Percentiles rank a stretch among this genome's conserved stretches.
phyloP scores from a whole-genome alignment of 176 grass and related monocot genomes.

The Rhipidocladum racemiflorum region DNA sequence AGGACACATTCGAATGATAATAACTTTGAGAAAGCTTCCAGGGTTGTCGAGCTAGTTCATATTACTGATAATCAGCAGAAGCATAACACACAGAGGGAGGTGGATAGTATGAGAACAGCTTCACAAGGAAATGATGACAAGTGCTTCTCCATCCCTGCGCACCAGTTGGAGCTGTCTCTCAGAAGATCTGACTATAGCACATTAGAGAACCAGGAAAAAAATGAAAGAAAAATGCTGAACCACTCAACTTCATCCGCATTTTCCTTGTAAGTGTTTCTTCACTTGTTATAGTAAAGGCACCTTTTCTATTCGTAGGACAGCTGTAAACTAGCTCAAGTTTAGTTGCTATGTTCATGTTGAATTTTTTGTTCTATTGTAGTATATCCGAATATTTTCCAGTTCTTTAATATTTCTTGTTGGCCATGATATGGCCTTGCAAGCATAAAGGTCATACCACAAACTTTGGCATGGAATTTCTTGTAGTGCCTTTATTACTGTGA shows the following conservation, averaged over 20 bases:
- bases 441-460: neutral
- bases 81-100: neutral
- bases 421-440: constrained; percentile 2
- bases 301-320: neutral
- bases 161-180: constrained; percentile 79
- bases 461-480: neutral
- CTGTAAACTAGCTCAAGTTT: neutral
- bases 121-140: constrained; percentile 31
- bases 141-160: constrained; percentile 31
- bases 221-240: constrained; percentile 64
- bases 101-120: constrained; percentile 22
- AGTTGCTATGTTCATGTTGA: neutral
- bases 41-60: constrained; percentile 41
- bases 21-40: constrained; percentile 35
- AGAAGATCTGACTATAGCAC: constrained; percentile 68
- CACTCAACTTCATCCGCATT: constrained; percentile 94
- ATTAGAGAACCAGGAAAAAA: constrained; percentile 52
- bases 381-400: neutral
- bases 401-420: neutral
- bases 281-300: neutral
- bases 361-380: neutral
- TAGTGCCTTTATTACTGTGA: neutral
- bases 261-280: constrained; percentile 60
- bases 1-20: constrained; percentile 22
- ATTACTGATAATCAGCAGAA: constrained; percentile 40